Base-by-base conservation (phyloP, 2,329 filamentous ascomycete species). In the Tolypocladium capitatum region DNA sequence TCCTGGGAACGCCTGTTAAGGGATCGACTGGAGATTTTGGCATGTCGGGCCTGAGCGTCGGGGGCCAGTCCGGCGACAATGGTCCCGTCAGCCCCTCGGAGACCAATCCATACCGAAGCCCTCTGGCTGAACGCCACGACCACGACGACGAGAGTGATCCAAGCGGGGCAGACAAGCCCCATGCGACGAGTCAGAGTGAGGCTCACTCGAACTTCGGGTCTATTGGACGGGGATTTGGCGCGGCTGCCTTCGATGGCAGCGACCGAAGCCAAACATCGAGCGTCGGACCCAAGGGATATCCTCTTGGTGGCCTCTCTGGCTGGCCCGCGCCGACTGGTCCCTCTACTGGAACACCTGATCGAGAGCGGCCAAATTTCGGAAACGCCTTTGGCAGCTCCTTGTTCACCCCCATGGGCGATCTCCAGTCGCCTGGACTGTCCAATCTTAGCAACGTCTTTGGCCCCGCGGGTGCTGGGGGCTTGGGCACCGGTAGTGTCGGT, bases 101-200 rank as follows among this genome's bases (percentile, higher is more conserved):
- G 59, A 97, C 92, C 3, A 98, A 98, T 60, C 92, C 92, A 2
- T 98, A 92, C 62, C 86, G 90, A 53, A 97, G 91, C 63, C 92
- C 92, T 2, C 80, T 85, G 8, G 85, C 83, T 34, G 84, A 89
- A 27, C 81, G 81, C 41, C 81, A 84, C 48, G 75, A 78, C 18
- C 78, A 78, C 18, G 78, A 86, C 43, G 77, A 79, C 16, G 76
- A 78, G 8, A 72, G 75, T 42, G 76, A 84, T 41, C 68, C 71
- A 6, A 72, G 74, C 43, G 59, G 63, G 32, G 68, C 71, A 13
- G 71, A 75, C 8, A 69, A 68, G 45, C 60, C 66, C 13, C 71
- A 72, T 46, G 75, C 74, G 27, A 71, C 45, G 14, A 51, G 49
- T 18, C 52, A 58, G 18, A 60, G 63, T 30, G 65, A 77, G 44